Evolutionary conservation across 176 grass and related monocot species (phyloP), one percentile per base, ranked within the genome.

Genomic region (Thinopyrum elongatum): DNA sequence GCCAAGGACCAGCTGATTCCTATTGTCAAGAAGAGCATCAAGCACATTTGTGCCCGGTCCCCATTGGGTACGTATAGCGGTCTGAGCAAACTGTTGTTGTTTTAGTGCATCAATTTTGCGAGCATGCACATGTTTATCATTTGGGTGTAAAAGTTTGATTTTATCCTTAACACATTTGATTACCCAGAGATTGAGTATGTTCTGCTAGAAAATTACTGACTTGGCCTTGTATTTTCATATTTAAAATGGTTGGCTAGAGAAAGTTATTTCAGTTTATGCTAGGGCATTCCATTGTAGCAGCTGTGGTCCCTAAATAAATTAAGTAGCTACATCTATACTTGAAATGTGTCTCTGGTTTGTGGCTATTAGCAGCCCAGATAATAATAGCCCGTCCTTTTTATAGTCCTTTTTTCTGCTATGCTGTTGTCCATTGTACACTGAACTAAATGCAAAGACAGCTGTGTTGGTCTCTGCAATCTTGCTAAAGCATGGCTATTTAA

Each of bases 11-110:
- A 91, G 85, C 91, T 95, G n/a, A 73, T 82, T 25, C 80, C 80
- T 70, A 79, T 95, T 65, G 90, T 89, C 41, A 95, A 91, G 73
- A 80, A 59, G 74, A 85, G 88, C 73, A 78, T 95, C 63, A 93
- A 87, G 84, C 62, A 82, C 73, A 80, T 91, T 25, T 89, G 36
- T 87, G 71, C 67, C 17, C 85, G 76, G 30, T 82, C 80, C 38
- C 83, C 86, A 62, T 82, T 95, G 82, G 93, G 93, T 95, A 93
- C 44, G 58, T 83, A 67, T 65, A 74, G 29, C 65, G 22, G n/a
- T 68, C 26, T 23, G 59, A 78, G 27, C 46, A 65, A 33, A 74
- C 65, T 34, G 58, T 83, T 34, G 58, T 83, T 31, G 57, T 80
- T 79, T 80, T 53, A 42, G 70, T 51, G 1, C 51, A 76, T 75